These are phyloP conservation scores for Trypanosoma rangeli DNA, from an alignment of 208 protist genomes.

Conservation along the genomic window DNA sequence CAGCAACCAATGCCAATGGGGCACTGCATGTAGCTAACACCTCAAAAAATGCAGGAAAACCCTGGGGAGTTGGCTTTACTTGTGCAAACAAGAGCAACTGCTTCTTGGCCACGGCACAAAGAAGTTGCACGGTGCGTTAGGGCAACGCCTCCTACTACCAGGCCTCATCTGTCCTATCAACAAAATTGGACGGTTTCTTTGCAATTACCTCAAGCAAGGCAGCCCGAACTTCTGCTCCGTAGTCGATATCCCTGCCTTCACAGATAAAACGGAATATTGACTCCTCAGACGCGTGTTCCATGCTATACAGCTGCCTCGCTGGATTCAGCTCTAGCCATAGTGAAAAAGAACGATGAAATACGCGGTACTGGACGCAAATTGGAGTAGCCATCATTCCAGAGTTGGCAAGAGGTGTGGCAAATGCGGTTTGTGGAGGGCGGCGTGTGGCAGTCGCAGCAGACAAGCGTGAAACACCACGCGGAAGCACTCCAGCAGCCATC, in stretches of 20 bases:
- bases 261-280: slow-evolving; percentile 84
- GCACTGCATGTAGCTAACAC: slow-evolving; percentile 61
- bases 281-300: slow-evolving; percentile 87
- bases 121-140: slow-evolving; percentile 47
- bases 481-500: background rate
- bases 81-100: slow-evolving; percentile 78
- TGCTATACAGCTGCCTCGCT: slow-evolving; percentile 48
- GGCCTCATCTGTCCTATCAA: slow-evolving; percentile 6
- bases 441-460: background rate
- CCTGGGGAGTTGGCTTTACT: slow-evolving; percentile 70
- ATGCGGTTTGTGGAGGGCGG: background rate
- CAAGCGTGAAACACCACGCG: slow-evolving; percentile 4
- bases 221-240: slow-evolving; percentile 72
- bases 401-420: background rate
- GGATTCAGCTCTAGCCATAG: slow-evolving; percentile 46
- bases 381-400: background rate
- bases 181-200: slow-evolving; percentile 56
- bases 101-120: slow-evolving; percentile 55
- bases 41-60: slow-evolving; percentile 77
- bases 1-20: slow-evolving; percentile 62
- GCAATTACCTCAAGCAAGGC: slow-evolving; percentile 55
- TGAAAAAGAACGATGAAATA: slow-evolving; percentile 28
- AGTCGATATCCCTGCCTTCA: slow-evolving; percentile 84
- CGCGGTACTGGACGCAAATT: slow-evolving; percentile 13
- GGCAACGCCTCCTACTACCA: slow-evolving; percentile 18